These are phyloP conservation scores for Aspergillus cejpii DNA, from an alignment of 2,329 filamentous ascomycete genomes.

Conservation along the genomic window DNA sequence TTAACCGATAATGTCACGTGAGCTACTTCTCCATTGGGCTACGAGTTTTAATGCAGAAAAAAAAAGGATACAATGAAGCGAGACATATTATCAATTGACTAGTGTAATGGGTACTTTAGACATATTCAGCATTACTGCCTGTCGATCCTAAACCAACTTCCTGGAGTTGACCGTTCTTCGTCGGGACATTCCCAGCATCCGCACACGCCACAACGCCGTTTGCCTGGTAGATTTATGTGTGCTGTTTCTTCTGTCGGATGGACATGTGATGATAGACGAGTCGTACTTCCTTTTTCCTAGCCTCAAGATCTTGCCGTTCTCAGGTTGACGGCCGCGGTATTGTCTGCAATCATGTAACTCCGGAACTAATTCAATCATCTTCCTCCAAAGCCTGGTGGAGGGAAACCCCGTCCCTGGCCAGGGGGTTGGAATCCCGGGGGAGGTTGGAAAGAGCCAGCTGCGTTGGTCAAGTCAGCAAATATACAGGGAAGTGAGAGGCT, in stretches of 20 bases:
- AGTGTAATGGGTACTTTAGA: constrained; percentile 13
- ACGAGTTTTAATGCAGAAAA: not conserved
- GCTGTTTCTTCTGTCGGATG: constrained; percentile 21
- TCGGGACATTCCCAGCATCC: constrained; percentile 31
- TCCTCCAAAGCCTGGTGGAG: constrained; percentile 47
- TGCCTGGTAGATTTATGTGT: constrained; percentile 30
- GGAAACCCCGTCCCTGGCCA: constrained; percentile 46
- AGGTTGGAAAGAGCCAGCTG: constrained; percentile 50
- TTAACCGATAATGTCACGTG: constrained; percentile 17
- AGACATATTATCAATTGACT: constrained; percentile 13
- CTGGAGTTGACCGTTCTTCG: constrained; percentile 21
- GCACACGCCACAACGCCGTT: constrained; percentile 39
- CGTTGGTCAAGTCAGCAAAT: constrained; percentile 37
- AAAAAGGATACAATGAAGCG: not conserved
- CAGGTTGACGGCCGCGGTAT: constrained; percentile 18
- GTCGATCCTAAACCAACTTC: constrained; percentile 11
- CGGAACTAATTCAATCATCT: constrained; percentile 28
- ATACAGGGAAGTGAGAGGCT: constrained; percentile 9
- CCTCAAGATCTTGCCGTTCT: constrained; percentile 14
- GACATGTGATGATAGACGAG: constrained; percentile 14
- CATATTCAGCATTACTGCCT: constrained; percentile 22
- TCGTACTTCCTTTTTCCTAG: constrained; percentile 12
- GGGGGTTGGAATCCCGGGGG: constrained; percentile 71
- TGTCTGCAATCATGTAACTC: constrained; percentile 21
- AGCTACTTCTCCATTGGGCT: not conserved